phyloP scores from a whole-genome alignment of 2,329 filamentous ascomycete species.

The Xylaria sp. region DNA sequence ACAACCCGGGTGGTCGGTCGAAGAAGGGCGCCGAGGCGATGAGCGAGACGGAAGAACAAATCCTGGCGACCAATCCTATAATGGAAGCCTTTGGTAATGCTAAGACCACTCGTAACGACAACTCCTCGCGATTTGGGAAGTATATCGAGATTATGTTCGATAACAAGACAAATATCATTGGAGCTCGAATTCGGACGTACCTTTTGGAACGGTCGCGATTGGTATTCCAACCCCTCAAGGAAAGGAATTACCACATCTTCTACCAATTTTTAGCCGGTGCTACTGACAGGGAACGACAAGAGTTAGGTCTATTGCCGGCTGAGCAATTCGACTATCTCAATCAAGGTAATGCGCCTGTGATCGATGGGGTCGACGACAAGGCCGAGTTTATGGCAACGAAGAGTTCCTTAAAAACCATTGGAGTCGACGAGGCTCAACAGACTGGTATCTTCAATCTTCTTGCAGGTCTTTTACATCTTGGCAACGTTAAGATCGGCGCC shows the following conservation, averaged over 20 bases:
- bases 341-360: conserved; percentile 88
- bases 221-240: conserved; percentile 96
- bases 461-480: conserved; percentile 90
- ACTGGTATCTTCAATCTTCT: conserved; percentile 88
- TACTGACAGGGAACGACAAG: conserved; percentile 82
- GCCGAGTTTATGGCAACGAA: conserved; percentile 91
- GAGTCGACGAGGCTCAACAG: conserved; percentile 79
- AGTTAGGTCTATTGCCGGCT: conserved; percentile 80
- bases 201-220: conserved; percentile 93
- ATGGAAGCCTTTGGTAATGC: conserved; percentile 99
- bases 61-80: conserved; percentile 96
- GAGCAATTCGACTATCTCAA: conserved; percentile 97
- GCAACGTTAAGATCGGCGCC: conserved; percentile 95
- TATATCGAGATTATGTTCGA: conserved; percentile 99
- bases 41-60: conserved; percentile 98
- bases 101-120: conserved; percentile 99
- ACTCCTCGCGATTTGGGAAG: conserved; percentile 98
- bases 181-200: conserved; percentile 96
- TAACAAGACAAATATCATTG: conserved; percentile 92
- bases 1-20: conserved; percentile 80
- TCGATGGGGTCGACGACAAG: conserved; percentile 95
- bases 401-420: conserved; percentile 87
- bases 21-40: conserved; percentile 83
- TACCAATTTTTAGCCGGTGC: conserved; percentile 96
- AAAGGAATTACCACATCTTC: conserved; percentile 99